A percentile compares a stretch with the other conserved stretches of the same genome.
Evolutionary conservation across 495 filamentous ascomycete species (phyloP).

Genomic region (Podospora sp.): DNA sequence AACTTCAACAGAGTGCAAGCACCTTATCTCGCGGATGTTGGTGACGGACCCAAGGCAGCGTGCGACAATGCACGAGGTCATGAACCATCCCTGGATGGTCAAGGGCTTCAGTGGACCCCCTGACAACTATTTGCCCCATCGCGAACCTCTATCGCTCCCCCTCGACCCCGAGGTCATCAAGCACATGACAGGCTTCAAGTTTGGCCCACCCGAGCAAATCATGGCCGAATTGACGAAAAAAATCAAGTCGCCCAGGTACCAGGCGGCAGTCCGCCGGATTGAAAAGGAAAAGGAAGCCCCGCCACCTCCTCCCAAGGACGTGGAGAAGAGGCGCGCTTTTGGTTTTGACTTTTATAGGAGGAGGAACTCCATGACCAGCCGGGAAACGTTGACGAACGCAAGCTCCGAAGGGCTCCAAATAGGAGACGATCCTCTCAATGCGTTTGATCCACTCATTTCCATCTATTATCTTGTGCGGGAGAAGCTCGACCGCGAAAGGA

Average conservation of each 20-base stretch:
- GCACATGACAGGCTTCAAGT: conserved; percentile 98
- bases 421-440: conserved; percentile 88
- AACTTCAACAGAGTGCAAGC: conserved; percentile 75
- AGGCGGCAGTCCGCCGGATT: conserved; percentile 67
- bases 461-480: conserved; percentile 96
- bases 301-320: conserved; percentile 57
- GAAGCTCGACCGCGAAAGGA: conserved; percentile 80
- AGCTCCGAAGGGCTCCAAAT: conserved; percentile 82
- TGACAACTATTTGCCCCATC: conserved; percentile 83
- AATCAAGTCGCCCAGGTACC: conserved; percentile 90
- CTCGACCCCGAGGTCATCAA: conserved; percentile 81
- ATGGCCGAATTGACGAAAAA: conserved; percentile 76
- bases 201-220: conserved; percentile 84
- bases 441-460: conserved; percentile 88
- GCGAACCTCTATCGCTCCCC: conserved; percentile 83
- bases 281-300: conserved; percentile 66
- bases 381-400: conserved; percentile 83
- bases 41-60: conserved; percentile 91
- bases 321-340: conserved; percentile 84
- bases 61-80: conserved; percentile 85
- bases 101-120: conserved; percentile 86
- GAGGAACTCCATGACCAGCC: conserved; percentile 81
- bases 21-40: conserved; percentile 93
- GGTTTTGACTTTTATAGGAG: conserved; percentile 97
- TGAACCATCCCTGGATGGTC: conserved; percentile 96